Evolutionary conservation across 1,284 basidiomycete genomes (phyloP), one percentile per base, ranked within the genome.

Genomic region (Blastosporella zonata): DNA sequence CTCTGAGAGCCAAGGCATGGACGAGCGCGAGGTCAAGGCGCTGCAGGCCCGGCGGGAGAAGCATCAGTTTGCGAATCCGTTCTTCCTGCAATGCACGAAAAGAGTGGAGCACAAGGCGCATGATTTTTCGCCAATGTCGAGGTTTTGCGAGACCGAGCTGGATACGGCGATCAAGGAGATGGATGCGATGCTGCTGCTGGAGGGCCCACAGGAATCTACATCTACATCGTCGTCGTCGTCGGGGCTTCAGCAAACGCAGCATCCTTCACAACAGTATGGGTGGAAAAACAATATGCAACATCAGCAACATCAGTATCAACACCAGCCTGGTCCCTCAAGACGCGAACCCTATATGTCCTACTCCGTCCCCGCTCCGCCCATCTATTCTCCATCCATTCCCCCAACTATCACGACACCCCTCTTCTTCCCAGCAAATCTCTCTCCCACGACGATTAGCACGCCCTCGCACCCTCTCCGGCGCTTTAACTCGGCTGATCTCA

Each of bases 51-150:
- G 69, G 55, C 73, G 80, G 42, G 84, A 87, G 57, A 80, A 74
- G 55, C 79, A 84, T 54, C 70, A 77, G 0, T 79, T 82, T 60
- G 70, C 71, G 35, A 88, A 85, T 52, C 85, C 87, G 2, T 84
- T 84, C 63, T 90, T 90, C 68, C 65, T 90, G 2, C 75, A 75
- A 28, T 90, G 89, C 62, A 80, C 79, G 8, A 78, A 79, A 49
- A 70, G 83, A 34, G 79, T 79, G 47, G 85, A 88, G 54, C 88
- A 91, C 59, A 69, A 74, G 23, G 72, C 77, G 3, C 71, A 67
- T 34, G 79, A 90, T 48, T 89, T 95, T 59, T 81, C 84, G 4
- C 87, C 93, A 1, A 82, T 94, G 61, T 87, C 90, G 3, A 74
- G 90, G 33, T 91, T 93, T 60, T 78, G 77, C 46, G 72, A 74